phyloP scores from a whole-genome alignment of 164 flowering plant species.

The Annona squamosa region DNA sequence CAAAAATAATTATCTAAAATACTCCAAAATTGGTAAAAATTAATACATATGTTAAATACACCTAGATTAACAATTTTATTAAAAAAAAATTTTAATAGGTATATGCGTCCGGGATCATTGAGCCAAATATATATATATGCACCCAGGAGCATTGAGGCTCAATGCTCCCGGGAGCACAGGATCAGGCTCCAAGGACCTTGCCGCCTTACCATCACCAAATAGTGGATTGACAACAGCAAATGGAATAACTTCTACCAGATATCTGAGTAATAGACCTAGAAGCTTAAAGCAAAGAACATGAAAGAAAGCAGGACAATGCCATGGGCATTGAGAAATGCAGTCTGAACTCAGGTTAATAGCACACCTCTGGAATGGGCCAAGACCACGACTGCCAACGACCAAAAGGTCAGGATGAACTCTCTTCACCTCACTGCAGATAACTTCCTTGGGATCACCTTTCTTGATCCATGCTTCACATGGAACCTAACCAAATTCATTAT shows the following conservation, averaged over 20 bases:
- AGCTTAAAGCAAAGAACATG: neutral
- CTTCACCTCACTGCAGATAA: constrained; percentile 71
- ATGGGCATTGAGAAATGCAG: neutral
- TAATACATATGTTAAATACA: too few relatives aligned
- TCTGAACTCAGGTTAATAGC: constrained; percentile 1
- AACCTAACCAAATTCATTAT: constrained; percentile 34
- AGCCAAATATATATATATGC: too few relatives aligned
- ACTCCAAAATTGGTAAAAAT: too few relatives aligned
- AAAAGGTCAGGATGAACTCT: constrained; percentile 74
- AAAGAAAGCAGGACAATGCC: neutral
- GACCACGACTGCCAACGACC: constrained; percentile 89
- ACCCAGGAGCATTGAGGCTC: too few relatives aligned
- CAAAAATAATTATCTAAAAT: too few relatives aligned
- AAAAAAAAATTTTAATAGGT: too few relatives aligned
- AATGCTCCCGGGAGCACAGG: too few relatives aligned
- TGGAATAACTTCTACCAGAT: neutral
- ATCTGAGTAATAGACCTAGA: neutral
- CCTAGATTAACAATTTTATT: too few relatives aligned
- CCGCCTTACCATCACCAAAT: neutral
- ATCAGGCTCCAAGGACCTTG: neutral
- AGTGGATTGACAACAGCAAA: neutral
- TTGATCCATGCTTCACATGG: constrained; percentile 88
- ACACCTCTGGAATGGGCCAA: constrained; percentile 93
- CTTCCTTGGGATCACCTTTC: constrained; percentile 85
- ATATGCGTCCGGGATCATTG: too few relatives aligned